Evolutionary conservation across 2,329 filamentous ascomycete species (phyloP), one percentile per base, ranked within the genome.

Genomic region (Alternaria novae-zelandiae): DNA sequence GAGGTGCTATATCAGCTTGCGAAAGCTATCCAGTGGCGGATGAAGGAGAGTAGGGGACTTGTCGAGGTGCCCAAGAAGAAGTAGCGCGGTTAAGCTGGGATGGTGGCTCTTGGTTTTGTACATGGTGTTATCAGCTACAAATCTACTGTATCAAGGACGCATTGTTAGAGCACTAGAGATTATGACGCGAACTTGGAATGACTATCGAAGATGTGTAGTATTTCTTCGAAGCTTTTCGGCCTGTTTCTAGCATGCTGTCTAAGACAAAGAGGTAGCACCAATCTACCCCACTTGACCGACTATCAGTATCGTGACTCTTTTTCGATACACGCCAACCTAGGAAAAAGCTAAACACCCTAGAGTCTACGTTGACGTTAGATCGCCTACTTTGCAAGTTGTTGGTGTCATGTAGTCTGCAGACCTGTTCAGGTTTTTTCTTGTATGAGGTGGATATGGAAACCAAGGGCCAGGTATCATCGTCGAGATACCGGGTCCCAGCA

Each of bases 1-100:
- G 75, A 78, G 59, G 79, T 82, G 7, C 66, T 88, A 2, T 87
- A 87, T 69, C 78, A 80, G 3, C 70, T 87, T 28, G 76, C 84
- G 10, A 82, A 82, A 68, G 82, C 80, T 0, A 74, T 87, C 28
- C 86, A 88, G 72, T 82, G 82, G 76, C 77, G 81, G 68, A 81
- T 79, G 3, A 85, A 79, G 70, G 84, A 86, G 68, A 64, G 43
- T 3, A 83, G 78, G 64, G 84, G 84, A 0, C 46, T 84, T 47
- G 70, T 79, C 1, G 56, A 73, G 4, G 64, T 80, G 8, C 77
- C 77, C 4, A 44, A 30, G 50, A 63, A 60, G 28, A 43, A 45
- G 11, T 53, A 47, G 30, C 12, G 13, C n/a, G 9, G 15, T 11
- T 13, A 9, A 21, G n/a, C 17, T 54, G 12, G 11, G 6, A 6